Conservation (phyloP, 2,329 filamentous ascomycete genomes). For the Coniochaeta ligniaria region DNA sequence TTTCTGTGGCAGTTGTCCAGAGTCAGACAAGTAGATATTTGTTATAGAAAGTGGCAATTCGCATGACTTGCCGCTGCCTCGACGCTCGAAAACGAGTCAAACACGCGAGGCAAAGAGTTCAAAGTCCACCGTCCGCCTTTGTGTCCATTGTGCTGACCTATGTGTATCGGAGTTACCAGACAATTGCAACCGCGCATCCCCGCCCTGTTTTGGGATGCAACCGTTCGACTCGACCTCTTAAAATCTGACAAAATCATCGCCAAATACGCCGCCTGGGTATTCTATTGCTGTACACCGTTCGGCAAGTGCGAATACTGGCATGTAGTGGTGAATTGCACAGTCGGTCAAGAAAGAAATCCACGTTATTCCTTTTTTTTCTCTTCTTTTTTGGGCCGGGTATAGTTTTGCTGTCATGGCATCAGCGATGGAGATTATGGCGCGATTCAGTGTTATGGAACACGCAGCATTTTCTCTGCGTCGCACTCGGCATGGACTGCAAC, state of each 20-base stretch:
- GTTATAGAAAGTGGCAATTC: background rate
- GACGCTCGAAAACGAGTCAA: background rate
- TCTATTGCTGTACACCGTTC: no score
- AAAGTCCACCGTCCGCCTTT: background rate
- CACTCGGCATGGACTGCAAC: background rate
- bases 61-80: background rate
- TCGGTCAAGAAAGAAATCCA: background rate
- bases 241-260: background rate
- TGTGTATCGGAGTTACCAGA: background rate
- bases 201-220: background rate
- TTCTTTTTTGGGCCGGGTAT: background rate
- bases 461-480: background rate
- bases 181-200: background rate
- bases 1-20: background rate
- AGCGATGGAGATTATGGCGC: constrained; percentile 18
- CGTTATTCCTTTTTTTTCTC: background rate
- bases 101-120: background rate
- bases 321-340: background rate
- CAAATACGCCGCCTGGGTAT: background rate
- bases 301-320: background rate
- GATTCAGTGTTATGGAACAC: constrained; percentile 9
- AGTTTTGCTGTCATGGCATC: constrained; percentile 13
- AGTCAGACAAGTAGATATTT: background rate
- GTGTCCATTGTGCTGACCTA: background rate
- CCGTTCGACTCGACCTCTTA: background rate